These are phyloP conservation scores for Amanita muscaria DNA, from an alignment of 768 basidiomycete species.

Conservation along the genomic window DNA sequence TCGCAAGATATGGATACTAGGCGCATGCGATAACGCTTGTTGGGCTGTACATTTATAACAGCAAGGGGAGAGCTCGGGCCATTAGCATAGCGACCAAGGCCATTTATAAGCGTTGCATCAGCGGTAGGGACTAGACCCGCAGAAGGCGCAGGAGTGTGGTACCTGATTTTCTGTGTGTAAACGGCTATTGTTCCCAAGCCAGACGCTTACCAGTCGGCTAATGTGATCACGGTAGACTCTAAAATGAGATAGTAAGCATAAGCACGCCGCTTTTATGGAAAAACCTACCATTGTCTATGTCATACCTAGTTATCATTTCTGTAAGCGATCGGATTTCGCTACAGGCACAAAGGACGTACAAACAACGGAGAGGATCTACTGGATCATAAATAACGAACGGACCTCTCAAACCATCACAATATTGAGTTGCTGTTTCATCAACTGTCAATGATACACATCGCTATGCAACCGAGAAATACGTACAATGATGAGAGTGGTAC, in stretches of 20 bases:
- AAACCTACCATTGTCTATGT: conserved; percentile 17
- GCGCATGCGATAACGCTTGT: conserved; percentile 45
- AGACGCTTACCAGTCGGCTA: conserved; percentile 36
- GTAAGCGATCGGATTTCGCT: background rate
- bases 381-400: conserved; percentile 17
- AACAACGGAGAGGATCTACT: conserved; percentile 11
- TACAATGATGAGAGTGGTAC: conserved; percentile 16
- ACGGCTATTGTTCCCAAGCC: background rate
- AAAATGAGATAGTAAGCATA: background rate
- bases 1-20: conserved; percentile 45
- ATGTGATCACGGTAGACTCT: conserved; percentile 36
- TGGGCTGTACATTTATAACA: conserved; percentile 32
- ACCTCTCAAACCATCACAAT: conserved; percentile 19
- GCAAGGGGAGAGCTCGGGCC: conserved; percentile 33
- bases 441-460: background rate
- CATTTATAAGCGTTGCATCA: conserved; percentile 45
- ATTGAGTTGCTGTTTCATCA: conserved; percentile 13
- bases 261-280: background rate
- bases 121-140: conserved; percentile 15
- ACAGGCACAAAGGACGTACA: conserved; percentile 7
- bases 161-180: conserved; percentile 20
- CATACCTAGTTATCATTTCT: conserved; percentile 11
- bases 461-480: conserved; percentile 11
- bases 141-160: conserved; percentile 22
- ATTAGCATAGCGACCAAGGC: conserved; percentile 34